Evolutionary conservation across 2,329 filamentous ascomycete genomes (phyloP).

Genomic region (Pleurostoma richardsiae): DNA sequence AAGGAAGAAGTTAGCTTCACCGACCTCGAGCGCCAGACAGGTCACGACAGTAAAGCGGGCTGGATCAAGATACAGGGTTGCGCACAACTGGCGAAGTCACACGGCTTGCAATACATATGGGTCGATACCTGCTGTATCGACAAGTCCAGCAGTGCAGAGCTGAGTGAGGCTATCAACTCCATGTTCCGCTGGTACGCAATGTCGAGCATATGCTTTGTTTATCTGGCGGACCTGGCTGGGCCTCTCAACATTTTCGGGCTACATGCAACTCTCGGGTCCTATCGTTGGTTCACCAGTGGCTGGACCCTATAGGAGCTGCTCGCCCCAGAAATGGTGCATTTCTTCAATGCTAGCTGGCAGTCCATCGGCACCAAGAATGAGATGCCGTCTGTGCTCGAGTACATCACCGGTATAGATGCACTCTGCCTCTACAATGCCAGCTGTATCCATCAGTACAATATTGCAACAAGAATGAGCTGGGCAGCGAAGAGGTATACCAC

Average conservation of each 20-base stretch:
- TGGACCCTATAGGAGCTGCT: conserved; percentile 11
- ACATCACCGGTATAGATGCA: neutral
- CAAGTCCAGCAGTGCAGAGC: conserved; percentile 16
- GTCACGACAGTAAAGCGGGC: conserved; percentile 2
- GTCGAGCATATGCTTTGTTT: conserved; percentile 12
- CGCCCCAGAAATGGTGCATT: conserved; percentile 7
- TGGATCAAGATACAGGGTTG: conserved; percentile 7
- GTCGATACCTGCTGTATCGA: conserved; percentile 20
- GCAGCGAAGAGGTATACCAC: conserved; percentile 22
- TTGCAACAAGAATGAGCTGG: conserved; percentile 25
- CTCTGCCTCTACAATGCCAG: no score
- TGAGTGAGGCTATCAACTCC: conserved; percentile 3
- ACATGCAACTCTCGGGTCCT: neutral
- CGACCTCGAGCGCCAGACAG: conserved; percentile 7
- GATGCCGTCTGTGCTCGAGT: neutral
- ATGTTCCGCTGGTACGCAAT: conserved; percentile 15
- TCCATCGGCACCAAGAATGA: conserved; percentile 1
- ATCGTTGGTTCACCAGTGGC: conserved; percentile 4
- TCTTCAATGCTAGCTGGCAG: conserved; percentile 10
- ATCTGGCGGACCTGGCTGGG: conserved; percentile 10
- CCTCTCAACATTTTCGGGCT: no score
- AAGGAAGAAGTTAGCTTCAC: conserved; percentile 15
- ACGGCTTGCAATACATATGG: conserved; percentile 12
- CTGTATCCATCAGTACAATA: neutral
- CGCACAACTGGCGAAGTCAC: conserved; percentile 4